Base-by-base conservation (phyloP, 2,329 filamentous ascomycete genomes). In the Penicillium sp. region DNA sequence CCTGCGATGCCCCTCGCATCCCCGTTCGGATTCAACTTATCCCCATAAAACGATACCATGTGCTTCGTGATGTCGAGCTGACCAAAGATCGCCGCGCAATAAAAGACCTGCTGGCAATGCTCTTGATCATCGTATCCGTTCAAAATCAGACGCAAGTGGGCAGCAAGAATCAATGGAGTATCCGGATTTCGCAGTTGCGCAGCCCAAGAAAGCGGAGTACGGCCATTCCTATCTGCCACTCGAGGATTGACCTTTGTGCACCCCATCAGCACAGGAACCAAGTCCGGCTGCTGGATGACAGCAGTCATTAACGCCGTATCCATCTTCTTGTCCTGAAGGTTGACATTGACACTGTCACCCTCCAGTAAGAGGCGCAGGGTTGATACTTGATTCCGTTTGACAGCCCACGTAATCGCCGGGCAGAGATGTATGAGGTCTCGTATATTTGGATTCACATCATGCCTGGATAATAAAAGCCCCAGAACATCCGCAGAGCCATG, bases 91-190 rank as follows among this genome's bases (percentile, higher is more conserved):
- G 65, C 64, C 37, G 65, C 65, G 19, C 63, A 64, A 36, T 64
- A 65, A 27, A 67, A 67, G 1, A 67, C 64, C 57, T 66, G 62
- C 44, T 67, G 65, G 4, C 64, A 62, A 53, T 67, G 62, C 5
- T 14, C 51, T 13, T 50, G 44, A 1, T 50, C 24, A 22, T 60
- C 40, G 18, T 64, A 44, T 2, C 63, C 65, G 16, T 66, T 58
- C 2, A 67, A 43, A 10, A 67, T 67, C 14, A 63, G 31, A 18
- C 55, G 50, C 22, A 67, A 22, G 55, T 67, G 65, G 13, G 60
- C 51, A 0, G 64, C 65, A 19, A 67, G 64, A 1, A 67, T 36
- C 11, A 67, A 37, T 3, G 16, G 60, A 55, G 1, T 62, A 22
- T 36, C 51, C 13, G 44, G 56, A 1, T 50, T 51, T 18, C 60